Evolutionary conservation across 805 yeast species (phyloP), one percentile per base, ranked within the genome.

Genomic region (Saccharomycopsis sp.): DNA sequence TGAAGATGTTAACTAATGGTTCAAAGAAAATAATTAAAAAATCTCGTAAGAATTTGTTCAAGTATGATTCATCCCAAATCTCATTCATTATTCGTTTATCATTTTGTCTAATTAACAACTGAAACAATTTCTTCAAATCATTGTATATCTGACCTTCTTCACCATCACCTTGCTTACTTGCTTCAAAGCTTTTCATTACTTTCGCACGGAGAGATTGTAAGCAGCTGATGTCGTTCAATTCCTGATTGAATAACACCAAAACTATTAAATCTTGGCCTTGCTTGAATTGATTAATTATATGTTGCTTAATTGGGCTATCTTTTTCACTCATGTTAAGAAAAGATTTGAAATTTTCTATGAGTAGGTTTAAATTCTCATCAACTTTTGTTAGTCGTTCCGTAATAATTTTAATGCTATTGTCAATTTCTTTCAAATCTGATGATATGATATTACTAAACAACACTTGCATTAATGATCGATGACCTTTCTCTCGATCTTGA

Each of bases 11-110:
- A 45, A 85, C 80, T 58, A 85, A 64, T 1, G 94, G 93, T 51
- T 80, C 81, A 58, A 83, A 85, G 51, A 85, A 78, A 51, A 84
- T 66, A 1, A 85, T 67, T 38, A 93, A 70, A 23, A 87, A 67
- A 39, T 85, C 85, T 52, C 83, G 83, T 46, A 89, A 66, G 34
- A 90, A 69, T 29, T 71, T 71, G n/a, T 88, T 79, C 38, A 94
- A 65, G 52, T 84, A 85, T 0, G 90, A 87, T 54, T 89, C 95
- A 38, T 77, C 78, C 95, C 96, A 86, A 35, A 89, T 59, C 56
- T 81, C 80, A 54, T 79, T 79, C 67, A 89, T 62, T 35, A 82
- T 64, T 45, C 78, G 76, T 58, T 86, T 88, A 57, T 90, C 98
- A 29, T 77, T 74, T 46, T 76, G 80, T 28, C 48, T 26, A 26